Evolutionary conservation across 2,329 filamentous ascomycete species (phyloP), one percentile per base, ranked within the genome.

Genomic region (Penicillium sp.): DNA sequence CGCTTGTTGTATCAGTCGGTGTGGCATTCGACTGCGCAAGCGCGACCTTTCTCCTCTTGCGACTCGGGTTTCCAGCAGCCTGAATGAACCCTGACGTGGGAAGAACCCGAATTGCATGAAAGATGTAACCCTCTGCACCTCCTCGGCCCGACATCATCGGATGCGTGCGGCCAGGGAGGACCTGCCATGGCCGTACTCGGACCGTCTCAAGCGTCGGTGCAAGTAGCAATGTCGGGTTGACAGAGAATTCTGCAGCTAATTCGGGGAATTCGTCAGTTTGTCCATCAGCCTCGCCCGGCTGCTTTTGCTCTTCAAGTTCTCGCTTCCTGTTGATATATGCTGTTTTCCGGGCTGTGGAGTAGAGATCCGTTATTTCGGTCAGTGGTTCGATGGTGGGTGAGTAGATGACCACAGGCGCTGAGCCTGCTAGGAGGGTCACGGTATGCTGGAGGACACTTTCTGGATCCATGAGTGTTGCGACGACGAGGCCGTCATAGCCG

Each of bases 131-230:
- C 73, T 98, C 94, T 0, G 92, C 88, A 0, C 94, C 94, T 21
- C 95, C 95, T 46, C 86, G 85, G 44, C 88, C 88, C 63, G 91
- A 97, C 95, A 99, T 99, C 59, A 96, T 78, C 7, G 95, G 95
- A 79, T 99, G 95, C 56, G 95, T 98, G 58, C 95, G 83, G 0
- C 92, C 91, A 0, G 95, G 95, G 51, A 99, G 77, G 2, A 97
- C 93, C 81, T 99, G 95, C 91, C 92, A 98, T 57, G 87, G 84
- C 64, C 91, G 85, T 5, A 91, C 89, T 15, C 92, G 84, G 52
- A 90, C 91, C 2, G 89, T 95, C 79, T 98, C 93, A 57, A 99
- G 83, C 13, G 85, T 87, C 0, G 92, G 88, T 0, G 90, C 91
- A 0, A 98, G 84, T 4, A 99, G 76, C 56, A 97, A 79, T 2